Base-by-base conservation (phyloP, 148 eudicot genomes). In the Arctostaphylos glauca region DNA sequence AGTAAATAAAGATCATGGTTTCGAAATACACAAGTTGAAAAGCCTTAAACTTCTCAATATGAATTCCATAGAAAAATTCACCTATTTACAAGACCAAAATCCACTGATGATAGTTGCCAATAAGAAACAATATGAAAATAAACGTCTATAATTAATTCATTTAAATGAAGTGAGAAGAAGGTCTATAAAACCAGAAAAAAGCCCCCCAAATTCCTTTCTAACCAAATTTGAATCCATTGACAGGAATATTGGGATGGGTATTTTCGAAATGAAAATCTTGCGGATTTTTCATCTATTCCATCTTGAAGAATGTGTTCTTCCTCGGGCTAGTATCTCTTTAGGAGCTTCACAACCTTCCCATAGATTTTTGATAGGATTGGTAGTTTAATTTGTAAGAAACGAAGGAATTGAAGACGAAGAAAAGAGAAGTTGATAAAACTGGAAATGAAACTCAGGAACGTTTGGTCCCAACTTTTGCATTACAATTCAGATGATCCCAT, bases 291-390 rank as follows among this genome's bases (percentile, higher is more conserved):
- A n/a, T n/a, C n/a, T n/a, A n/a, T n/a, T n/a, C n/a, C 81, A 70
- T 89, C 90, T 77, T 81, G 91, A 81, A 81, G 76, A 76, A 38
- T 52, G 79, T 84, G 91, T 60, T 90, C 92, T 58, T 91, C 93
- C 87, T 91, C 93, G 9, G 92, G 90, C 97, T 94, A 93, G 82
- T 93, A 93, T 75, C 86, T 90, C 86, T 93, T 94, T 75, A 93
- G 77, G 55, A 93, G 87, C 89, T 93, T 93, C 74, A 93, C 93
- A 23, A 92, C 94, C 83, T 93, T 93, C 84, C 91, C 97, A 19
- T 93, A 93, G 67, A 93, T 90, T n/a, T n/a, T n/a, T n/a, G n/a
- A n/a, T n/a, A n/a, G n/a, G n/a, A n/a, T n/a, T n/a, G n/a, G n/a
- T n/a, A n/a, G n/a, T n/a, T n/a, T n/a, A n/a, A n/a, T n/a, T n/a